These are phyloP conservation scores for Ulota crispa DNA, from an alignment of 225 moss, liverwort and hornwort species.

Conservation along the genomic window DNA sequence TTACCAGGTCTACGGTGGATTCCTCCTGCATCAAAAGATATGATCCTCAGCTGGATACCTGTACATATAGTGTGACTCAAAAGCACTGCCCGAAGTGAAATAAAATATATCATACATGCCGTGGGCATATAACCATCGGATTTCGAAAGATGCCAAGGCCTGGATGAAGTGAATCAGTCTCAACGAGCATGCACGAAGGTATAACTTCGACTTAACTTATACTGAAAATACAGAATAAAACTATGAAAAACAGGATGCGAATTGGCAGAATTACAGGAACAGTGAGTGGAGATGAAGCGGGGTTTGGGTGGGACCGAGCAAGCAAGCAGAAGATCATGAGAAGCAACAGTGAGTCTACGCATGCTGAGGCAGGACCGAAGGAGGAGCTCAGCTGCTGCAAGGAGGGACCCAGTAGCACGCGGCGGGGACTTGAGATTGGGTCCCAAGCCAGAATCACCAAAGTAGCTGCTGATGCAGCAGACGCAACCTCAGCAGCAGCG, in stretches of 20 bases:
- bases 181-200: background rate
- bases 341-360: conserved; percentile 10
- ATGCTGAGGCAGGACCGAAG: background rate
- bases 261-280: background rate
- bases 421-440: background rate
- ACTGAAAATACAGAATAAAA: background rate
- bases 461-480: background rate
- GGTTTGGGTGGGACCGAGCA: conserved; percentile 11
- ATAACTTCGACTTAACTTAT: background rate
- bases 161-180: background rate
- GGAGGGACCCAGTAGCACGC: conserved; percentile 1
- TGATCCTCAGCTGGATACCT: background rate
- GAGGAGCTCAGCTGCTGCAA: background rate
- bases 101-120: background rate
- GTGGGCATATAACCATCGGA: background rate
- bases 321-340: conserved; percentile 13
- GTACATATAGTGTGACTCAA: background rate
- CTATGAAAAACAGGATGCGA: background rate
- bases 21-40: background rate
- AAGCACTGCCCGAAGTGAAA: background rate
- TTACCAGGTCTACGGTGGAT: background rate
- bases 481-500: background rate
- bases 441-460: background rate
- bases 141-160: background rate
- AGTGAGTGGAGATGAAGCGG: too few species aligned